Percentiles rank a stretch among this genome's conserved stretches.
These are phyloP conservation scores for Penicillium hesseltinei DNA, from an alignment of 2,329 filamentous ascomycete genomes.

Conservation along the genomic window DNA sequence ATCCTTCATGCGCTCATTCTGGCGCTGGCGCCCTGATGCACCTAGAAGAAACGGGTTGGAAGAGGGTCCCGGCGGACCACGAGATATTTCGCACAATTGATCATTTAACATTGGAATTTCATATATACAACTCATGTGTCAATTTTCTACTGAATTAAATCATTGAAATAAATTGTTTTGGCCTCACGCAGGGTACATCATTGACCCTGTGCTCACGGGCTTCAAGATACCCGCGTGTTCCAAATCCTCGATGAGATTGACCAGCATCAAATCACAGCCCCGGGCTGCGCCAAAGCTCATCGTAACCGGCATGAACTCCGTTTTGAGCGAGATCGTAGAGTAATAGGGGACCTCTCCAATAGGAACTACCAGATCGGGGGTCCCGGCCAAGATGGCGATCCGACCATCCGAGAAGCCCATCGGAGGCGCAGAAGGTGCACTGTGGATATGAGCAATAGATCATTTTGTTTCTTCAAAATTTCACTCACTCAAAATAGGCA, in stretches of 20 bases:
- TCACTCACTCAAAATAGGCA: slow-evolving; percentile 13
- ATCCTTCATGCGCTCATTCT: slow-evolving; percentile 33
- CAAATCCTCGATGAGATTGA: slow-evolving; percentile 28
- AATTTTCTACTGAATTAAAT: background rate
- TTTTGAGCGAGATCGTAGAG: slow-evolving; percentile 26
- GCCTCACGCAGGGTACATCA: slow-evolving; percentile 14
- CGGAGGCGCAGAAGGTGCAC: slow-evolving; percentile 17
- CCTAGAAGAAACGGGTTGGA: slow-evolving; percentile 32
- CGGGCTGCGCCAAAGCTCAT: slow-evolving; percentile 32
- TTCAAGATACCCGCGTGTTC: slow-evolving; percentile 27
- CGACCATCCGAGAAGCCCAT: slow-evolving; percentile 22
- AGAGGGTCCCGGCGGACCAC: slow-evolving; percentile 28
- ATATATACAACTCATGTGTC: background rate
- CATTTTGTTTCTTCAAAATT: background rate
- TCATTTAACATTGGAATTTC: background rate
- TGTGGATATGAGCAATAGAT: background rate
- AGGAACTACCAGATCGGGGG: slow-evolving; percentile 31
- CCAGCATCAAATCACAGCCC: slow-evolving; percentile 35
- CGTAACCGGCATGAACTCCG: slow-evolving; percentile 35
- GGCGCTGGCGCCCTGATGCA: slow-evolving; percentile 31
- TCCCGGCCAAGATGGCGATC: slow-evolving; percentile 25
- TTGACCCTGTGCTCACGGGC: slow-evolving; percentile 23
- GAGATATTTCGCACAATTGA: slow-evolving; percentile 19
- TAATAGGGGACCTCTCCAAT: slow-evolving; percentile 27
- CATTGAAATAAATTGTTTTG: too few species aligned